phyloP scores from a whole-genome alignment of 2,329 filamentous ascomycete species.

The Alternaria novae-zelandiae region DNA sequence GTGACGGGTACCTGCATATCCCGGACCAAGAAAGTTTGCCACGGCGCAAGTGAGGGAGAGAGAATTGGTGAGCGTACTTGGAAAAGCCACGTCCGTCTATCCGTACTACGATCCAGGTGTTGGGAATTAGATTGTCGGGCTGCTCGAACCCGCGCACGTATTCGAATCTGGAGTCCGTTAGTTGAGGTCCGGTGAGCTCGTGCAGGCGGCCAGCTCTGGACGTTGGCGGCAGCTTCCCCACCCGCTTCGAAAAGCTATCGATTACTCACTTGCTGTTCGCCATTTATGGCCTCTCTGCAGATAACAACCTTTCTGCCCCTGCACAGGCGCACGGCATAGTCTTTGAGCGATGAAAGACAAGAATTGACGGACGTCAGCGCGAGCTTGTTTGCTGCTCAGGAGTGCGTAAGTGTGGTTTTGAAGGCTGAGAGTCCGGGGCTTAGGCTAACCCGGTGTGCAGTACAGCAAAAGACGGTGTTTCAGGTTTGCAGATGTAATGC shows the following conservation, averaged over 20 bases:
- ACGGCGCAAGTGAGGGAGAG: slow-evolving; percentile 6
- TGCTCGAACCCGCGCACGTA: slow-evolving; percentile 93
- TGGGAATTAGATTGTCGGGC: slow-evolving; percentile 77
- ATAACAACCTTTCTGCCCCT: not conserved
- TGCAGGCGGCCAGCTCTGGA: slow-evolving; percentile 1
- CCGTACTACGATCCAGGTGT: slow-evolving; percentile 94
- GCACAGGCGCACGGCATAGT: slow-evolving; percentile 25
- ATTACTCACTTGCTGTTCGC: slow-evolving; percentile 35
- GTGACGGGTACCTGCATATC: slow-evolving; percentile 28
- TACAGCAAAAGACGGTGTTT: slow-evolving; percentile 23
- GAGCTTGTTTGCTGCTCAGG: slow-evolving; percentile 9
- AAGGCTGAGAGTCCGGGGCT: slow-evolving; percentile 11
- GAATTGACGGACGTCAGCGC: slow-evolving; percentile 7
- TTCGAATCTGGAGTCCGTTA: slow-evolving; percentile 71
- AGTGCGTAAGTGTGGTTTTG: slow-evolving; percentile 23
- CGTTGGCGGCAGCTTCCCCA: slow-evolving; percentile 10
- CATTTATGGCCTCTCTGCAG: slow-evolving; percentile 16
- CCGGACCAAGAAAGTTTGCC: slow-evolving; percentile 5
- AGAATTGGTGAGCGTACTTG: slow-evolving; percentile 64
- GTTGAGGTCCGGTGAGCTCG: slow-evolving; percentile 11
- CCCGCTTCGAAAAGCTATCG: slow-evolving; percentile 1
- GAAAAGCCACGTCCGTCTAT: slow-evolving; percentile 95
- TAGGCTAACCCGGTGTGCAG: slow-evolving; percentile 18
- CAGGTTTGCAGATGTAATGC: slow-evolving; percentile 26
- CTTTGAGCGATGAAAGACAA: not conserved